phyloP scores from a whole-genome alignment of 257 asterid genomes.

The Solanum pimpinellifolium region DNA sequence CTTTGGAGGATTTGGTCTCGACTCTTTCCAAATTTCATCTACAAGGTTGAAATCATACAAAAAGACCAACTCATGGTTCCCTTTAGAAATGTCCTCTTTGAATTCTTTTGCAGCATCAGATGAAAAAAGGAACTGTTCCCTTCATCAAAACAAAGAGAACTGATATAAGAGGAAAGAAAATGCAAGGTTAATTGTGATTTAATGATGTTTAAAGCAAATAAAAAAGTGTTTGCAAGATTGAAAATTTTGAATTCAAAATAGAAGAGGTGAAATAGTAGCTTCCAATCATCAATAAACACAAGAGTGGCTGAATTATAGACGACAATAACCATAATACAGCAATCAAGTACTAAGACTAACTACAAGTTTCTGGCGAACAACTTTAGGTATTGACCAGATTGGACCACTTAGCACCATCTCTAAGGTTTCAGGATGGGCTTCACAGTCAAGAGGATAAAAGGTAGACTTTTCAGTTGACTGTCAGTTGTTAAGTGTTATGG shows the following conservation, averaged over 20 bases:
- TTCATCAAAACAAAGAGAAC: slow-evolving; percentile 49
- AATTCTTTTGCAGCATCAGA: slow-evolving; percentile 90
- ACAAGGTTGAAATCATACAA: slow-evolving; percentile 76
- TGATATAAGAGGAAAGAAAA: slow-evolving; percentile 36
- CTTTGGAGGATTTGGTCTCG: slow-evolving; percentile 69
- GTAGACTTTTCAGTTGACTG: background rate
- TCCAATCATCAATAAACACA: background rate
- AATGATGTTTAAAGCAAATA: background rate
- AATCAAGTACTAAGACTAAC: background rate
- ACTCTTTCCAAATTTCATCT: slow-evolving; percentile 87
- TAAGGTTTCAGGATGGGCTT: background rate
- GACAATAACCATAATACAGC: background rate
- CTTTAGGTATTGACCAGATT: background rate
- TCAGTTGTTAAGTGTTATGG: background rate
- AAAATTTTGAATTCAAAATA: background rate
- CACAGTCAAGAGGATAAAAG: background rate
- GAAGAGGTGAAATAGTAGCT: background rate
- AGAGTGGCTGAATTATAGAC: background rate
- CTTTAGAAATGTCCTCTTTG: slow-evolving; percentile 60
- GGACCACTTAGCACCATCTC: background rate
- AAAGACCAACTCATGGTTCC: slow-evolving; percentile 77
- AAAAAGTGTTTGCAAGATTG: background rate
- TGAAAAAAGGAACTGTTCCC: slow-evolving; percentile 97
- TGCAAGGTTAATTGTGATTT: background rate
- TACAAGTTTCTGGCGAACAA: background rate